A percentile compares a stretch with the other conserved stretches of the same genome.
Evolutionary conservation across 257 asterid genomes (phyloP).

Genomic region (Osmanthus fragrans): DNA sequence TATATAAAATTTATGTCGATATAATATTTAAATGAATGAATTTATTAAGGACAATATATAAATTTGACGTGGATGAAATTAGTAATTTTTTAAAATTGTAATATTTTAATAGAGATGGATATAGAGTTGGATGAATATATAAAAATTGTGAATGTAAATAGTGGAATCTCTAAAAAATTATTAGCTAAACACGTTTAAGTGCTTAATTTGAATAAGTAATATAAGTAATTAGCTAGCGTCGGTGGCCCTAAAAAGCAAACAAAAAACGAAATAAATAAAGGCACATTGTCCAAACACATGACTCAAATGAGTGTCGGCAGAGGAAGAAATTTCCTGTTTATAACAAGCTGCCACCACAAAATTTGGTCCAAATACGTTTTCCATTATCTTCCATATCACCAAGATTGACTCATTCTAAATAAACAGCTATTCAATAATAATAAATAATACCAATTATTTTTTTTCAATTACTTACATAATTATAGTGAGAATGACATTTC

Average conservation of each 20-base stretch:
- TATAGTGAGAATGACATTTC: neutral
- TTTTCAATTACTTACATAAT: neutral
- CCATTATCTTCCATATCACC: neutral
- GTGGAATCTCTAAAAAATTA: neutral
- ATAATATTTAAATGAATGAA: too few species aligned
- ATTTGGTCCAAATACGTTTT: slow-evolving; percentile 11
- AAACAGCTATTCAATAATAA: neutral
- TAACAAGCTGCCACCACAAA: slow-evolving; percentile 21
- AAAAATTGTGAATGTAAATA: too few species aligned
- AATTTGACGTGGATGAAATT: too few species aligned
- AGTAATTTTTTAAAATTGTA: too few species aligned
- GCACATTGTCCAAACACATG: slow-evolving; percentile 3
- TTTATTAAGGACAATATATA: too few species aligned
- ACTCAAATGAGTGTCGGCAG: slow-evolving; percentile 26
- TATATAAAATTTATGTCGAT: too few species aligned
- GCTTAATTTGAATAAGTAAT: neutral
- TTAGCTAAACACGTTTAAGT: neutral
- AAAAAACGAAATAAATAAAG: neutral
- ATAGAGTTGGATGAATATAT: too few species aligned
- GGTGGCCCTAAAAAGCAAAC: slow-evolving; percentile 6
- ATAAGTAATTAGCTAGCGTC: neutral
- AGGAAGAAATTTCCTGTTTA: neutral
- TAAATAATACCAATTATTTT: neutral
- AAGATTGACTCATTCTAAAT: slow-evolving; percentile 14
- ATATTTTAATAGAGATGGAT: too few species aligned